phyloP scores from a whole-genome alignment of 495 filamentous ascomycete genomes.

The Penicillium riverlandense region DNA sequence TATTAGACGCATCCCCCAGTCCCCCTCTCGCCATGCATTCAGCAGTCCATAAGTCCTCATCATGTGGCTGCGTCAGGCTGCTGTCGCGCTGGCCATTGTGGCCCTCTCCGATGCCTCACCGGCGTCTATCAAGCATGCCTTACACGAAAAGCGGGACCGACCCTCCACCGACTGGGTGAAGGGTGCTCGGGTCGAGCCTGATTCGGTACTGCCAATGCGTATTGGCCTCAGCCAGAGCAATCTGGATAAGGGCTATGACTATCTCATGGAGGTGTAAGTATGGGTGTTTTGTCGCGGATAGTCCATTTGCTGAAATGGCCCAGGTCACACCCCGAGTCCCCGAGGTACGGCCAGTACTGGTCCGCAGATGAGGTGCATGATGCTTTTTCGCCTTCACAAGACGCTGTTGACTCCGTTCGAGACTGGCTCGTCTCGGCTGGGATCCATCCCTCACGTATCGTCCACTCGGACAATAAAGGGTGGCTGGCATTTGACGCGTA shows the following conservation, averaged over 20 bases:
- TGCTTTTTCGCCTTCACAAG: slow-evolving; percentile 44
- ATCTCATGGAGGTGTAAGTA: slow-evolving; percentile 21
- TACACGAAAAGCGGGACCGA: slow-evolving; percentile 30
- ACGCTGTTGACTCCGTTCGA: slow-evolving; percentile 38
- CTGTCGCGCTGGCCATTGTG: slow-evolving; percentile 17
- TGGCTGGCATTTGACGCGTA: slow-evolving; percentile 54
- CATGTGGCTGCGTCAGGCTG: slow-evolving; percentile 20
- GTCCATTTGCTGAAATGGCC: slow-evolving; percentile 27
- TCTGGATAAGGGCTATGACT: slow-evolving; percentile 20
- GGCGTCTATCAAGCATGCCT: slow-evolving; percentile 28
- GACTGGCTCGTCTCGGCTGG: slow-evolving; percentile 41
- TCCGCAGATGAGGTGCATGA: slow-evolving; percentile 49
- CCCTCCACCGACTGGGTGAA: slow-evolving; percentile 25
- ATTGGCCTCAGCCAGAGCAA: slow-evolving; percentile 25
- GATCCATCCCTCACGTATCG: slow-evolving; percentile 37
- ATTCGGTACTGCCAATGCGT: slow-evolving; percentile 20
- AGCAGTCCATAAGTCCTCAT: neutral
- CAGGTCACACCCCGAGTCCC: slow-evolving; percentile 55
- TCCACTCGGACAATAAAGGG: slow-evolving; percentile 41
- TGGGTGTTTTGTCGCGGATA: neutral
- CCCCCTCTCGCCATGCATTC: neutral
- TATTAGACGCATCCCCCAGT: neutral
- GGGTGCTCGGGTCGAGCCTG: slow-evolving; percentile 18
- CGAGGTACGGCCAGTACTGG: slow-evolving; percentile 56
- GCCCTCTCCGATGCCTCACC: slow-evolving; percentile 23